A percentile compares a stretch with the other conserved stretches of the same genome.
phyloP scores from a whole-genome alignment of 2,329 filamentous ascomycete species.

The Thielaviopsis musarum region DNA sequence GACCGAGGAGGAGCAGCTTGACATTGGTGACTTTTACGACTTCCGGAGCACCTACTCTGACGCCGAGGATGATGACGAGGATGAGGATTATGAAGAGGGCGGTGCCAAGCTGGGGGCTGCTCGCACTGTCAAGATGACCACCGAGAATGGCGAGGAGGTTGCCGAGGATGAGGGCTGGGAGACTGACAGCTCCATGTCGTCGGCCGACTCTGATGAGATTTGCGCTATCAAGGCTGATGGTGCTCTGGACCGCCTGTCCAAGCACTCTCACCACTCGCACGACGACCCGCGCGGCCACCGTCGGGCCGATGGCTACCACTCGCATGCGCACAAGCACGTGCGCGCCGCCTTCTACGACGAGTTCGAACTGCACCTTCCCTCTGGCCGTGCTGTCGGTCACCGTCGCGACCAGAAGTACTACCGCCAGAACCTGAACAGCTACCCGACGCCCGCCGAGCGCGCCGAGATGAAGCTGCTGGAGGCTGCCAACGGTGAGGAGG shows the following conservation, averaged over 20 bases:
- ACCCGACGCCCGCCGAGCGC: conserved; percentile 65
- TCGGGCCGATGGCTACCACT: conserved; percentile 63
- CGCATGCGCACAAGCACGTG: conserved; percentile 59
- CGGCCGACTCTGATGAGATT: conserved; percentile 70
- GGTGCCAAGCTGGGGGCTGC: conserved; percentile 56
- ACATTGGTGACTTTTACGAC: conserved; percentile 93
- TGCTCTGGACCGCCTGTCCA: conserved; percentile 48
- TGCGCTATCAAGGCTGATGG: conserved; percentile 62
- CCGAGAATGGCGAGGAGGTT: conserved; percentile 30
- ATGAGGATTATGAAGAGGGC: conserved; percentile 31
- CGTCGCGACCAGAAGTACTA: conserved; percentile 76
- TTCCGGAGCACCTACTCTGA: conserved; percentile 94
- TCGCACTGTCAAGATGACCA: conserved; percentile 34
- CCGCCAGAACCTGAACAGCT: conserved; percentile 76
- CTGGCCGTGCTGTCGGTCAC: conserved; percentile 78
- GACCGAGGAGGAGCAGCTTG: conserved; percentile 75
- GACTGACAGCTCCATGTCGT: conserved; percentile 81
- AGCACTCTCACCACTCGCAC: conserved; percentile 60
- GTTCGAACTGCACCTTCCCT: conserved; percentile 82
- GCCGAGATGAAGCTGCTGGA: conserved; percentile 49
- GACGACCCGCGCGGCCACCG: conserved; percentile 55
- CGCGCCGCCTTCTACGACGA: conserved; percentile 80
- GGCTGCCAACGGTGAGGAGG: conserved; percentile 16
- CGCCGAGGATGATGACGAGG: conserved; percentile 40
- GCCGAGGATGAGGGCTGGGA: conserved; percentile 73